Evolutionary conservation across 192 early-diverging fungal genomes (phyloP), one percentile per base, ranked within the genome.

Genomic region (Linnemannia schmuckeri): DNA sequence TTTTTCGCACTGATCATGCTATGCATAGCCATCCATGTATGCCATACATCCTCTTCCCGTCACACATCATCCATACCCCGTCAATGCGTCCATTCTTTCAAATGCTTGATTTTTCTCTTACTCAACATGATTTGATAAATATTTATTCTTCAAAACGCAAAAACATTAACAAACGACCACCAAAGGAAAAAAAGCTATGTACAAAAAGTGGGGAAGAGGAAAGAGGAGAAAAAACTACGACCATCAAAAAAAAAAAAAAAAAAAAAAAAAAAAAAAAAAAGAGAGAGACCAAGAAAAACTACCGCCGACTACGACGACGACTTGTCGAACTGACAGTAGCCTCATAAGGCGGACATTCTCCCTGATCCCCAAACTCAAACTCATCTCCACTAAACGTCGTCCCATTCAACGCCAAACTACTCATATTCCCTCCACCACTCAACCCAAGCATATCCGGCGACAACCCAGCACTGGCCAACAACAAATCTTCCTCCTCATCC

Each of bases 261-360:
- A 30, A 55, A 1, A 24, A 55, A 2, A 10, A 63, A 0, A 0
- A 63, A 12, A 12, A 63, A 7, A 30, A 30, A 30, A 6, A 55
- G 4, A 4, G 5, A 5, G 17, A 37, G 38, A 70, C 1, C 38
- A 38, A 70, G n/a, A 57, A 9, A 57, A 33, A 1, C 35, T 41
- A 41, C 70, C 38, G 18, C 70, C 35, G 17, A 13, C 30, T 35
- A n/a, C 84, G 68, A 7, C 79, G 79, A 6, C 85, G 57, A 61
- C 49, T 61, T 0, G 42, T 52, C 41, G 85, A 78, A 30, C 76
- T 68, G 1, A 68, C 66, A 6, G 79, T 87, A 0, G 54, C 76
- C 24, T 87, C 85, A 75, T 87, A 87, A 4, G 85, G 85, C 22
- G 85, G 85, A 42, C 85, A 87, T 35, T 77, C 79, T 18, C 85